Evolutionary conservation across 495 filamentous ascomycete genomes (phyloP).

Genomic region (Annulohypoxylon stygium): DNA sequence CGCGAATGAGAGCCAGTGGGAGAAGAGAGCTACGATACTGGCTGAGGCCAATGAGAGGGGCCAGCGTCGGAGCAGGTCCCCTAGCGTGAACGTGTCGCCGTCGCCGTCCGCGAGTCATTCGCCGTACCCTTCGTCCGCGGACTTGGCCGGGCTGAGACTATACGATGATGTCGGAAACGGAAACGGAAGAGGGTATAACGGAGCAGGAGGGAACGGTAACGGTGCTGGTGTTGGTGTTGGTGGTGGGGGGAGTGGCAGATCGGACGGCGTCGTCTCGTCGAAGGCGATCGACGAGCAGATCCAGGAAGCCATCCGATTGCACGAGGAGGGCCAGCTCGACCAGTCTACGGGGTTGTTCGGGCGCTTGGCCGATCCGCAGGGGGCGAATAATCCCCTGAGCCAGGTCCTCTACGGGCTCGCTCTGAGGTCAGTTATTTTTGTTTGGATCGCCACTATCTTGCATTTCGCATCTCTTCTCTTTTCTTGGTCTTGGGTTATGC

Average conservation of each 20-base stretch:
- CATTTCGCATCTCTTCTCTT: neutral
- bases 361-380: slow-evolving; percentile 84
- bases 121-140: slow-evolving; percentile 37
- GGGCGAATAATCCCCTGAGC: slow-evolving; percentile 89
- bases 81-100: slow-evolving; percentile 43
- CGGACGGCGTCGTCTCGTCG: slow-evolving; percentile 57
- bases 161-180: slow-evolving; percentile 22
- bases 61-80: slow-evolving; percentile 57
- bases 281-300: slow-evolving; percentile 79
- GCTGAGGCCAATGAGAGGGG: slow-evolving; percentile 72
- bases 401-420: slow-evolving; percentile 98
- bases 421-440: slow-evolving; percentile 73
- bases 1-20: slow-evolving; percentile 74
- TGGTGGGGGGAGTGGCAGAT: slow-evolving; percentile 18
- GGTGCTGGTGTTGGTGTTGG: neutral
- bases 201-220: neutral
- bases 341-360: slow-evolving; percentile 88
- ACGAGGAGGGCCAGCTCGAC: slow-evolving; percentile 83
- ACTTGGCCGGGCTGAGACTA: slow-evolving; percentile 46
- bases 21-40: slow-evolving; percentile 87
- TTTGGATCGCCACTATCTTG: slow-evolving; percentile 33
- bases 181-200: neutral
- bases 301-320: slow-evolving; percentile 93
- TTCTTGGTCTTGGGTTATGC: neutral
- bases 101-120: slow-evolving; percentile 28